Conservation (phyloP, 306 rosid genomes). For the Castanea sativa region DNA sequence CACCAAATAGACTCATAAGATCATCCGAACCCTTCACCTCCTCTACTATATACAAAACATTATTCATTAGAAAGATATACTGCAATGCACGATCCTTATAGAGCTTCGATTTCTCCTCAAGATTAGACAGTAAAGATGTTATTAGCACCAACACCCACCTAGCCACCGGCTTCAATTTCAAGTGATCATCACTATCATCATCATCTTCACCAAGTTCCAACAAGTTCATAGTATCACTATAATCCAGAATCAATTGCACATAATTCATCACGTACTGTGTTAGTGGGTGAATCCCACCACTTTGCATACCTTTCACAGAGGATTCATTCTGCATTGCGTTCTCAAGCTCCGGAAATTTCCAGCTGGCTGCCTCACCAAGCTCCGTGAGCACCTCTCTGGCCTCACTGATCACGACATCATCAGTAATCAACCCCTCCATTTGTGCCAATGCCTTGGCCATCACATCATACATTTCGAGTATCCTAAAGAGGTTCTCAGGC, state of each 20-base stretch:
- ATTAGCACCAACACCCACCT: constrained; percentile 52
- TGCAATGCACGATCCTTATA: constrained; percentile 71
- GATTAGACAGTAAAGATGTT: constrained; percentile 64
- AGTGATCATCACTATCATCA: constrained; percentile 32
- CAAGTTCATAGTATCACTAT: too few relatives aligned
- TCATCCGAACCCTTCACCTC: constrained; percentile 76
- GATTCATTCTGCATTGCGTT: constrained; percentile 66
- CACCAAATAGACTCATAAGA: constrained; percentile 70
- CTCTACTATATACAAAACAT: constrained; percentile 68
- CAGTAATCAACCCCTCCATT: constrained; percentile 56
- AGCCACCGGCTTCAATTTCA: constrained; percentile 44
- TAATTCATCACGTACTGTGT: constrained; percentile 93
- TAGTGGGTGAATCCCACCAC: constrained; percentile 83
- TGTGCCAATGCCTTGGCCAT: constrained; percentile 54
- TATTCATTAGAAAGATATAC: constrained; percentile 82
- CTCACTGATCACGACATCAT: constrained; percentile 55
- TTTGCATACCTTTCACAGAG: constrained; percentile 64
- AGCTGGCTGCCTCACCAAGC: constrained; percentile 73
- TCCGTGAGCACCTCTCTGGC: constrained; percentile 59
- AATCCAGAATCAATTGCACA: constrained; percentile 57
- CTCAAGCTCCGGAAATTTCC: constrained; percentile 85
- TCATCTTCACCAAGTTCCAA: constrained; percentile 38
- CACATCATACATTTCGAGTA: constrained; percentile 91
- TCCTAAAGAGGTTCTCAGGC: constrained; percentile 81
- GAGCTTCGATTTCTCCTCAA: constrained; percentile 66